Conservation (phyloP, 345 rosid genomes). For the Eucalyptus melliodora region DNA sequence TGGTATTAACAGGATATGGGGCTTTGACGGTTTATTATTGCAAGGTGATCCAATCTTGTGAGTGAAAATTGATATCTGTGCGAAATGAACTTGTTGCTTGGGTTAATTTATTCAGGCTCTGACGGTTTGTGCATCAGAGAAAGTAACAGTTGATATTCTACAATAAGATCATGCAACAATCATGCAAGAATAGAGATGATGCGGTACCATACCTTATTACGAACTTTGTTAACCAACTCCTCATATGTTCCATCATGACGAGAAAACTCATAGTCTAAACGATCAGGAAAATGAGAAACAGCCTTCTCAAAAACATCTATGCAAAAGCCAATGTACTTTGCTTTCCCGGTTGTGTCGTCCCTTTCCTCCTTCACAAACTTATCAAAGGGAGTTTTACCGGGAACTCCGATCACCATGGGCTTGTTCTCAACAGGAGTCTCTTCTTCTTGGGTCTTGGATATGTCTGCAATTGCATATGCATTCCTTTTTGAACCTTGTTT, state of each 20-base stretch:
- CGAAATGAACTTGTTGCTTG: background rate
- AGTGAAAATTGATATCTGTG: background rate
- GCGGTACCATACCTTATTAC: conserved; percentile 23
- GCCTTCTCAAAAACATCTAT: conserved; percentile 22
- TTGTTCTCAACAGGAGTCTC: background rate
- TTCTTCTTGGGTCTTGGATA: conserved; percentile 18
- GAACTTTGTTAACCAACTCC: conserved; percentile 15
- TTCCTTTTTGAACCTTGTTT: background rate
- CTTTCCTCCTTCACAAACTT: conserved; percentile 22
- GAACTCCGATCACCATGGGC: conserved; percentile 27
- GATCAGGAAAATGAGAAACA: background rate
- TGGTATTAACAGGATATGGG: background rate
- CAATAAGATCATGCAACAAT: background rate
- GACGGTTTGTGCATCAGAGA: background rate
- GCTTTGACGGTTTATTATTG: background rate
- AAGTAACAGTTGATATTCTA: background rate
- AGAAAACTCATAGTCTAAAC: conserved; percentile 6
- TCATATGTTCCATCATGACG: conserved; percentile 19
- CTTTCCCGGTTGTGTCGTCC: background rate
- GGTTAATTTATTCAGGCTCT: background rate
- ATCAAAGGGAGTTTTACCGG: conserved; percentile 17
- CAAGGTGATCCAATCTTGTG: background rate
- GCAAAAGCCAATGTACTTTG: conserved; percentile 25
- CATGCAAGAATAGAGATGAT: background rate
- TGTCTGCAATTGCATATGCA: background rate